These are phyloP conservation scores for Podaxis mareebaensis DNA, from an alignment of 768 basidiomycete species.

Conservation along the genomic window DNA sequence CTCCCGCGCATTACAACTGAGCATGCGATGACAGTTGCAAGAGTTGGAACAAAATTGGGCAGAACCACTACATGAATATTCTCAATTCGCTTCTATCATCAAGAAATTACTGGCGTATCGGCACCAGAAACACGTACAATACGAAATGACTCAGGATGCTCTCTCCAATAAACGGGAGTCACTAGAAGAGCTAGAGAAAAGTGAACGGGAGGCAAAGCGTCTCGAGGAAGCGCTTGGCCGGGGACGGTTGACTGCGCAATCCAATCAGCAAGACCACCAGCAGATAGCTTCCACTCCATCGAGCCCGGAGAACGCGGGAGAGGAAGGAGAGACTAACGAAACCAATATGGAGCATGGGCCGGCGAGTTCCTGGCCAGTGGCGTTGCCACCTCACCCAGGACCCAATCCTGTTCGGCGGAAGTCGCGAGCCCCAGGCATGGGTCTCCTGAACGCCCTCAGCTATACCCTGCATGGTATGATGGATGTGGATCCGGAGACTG, in stretches of 20 bases:
- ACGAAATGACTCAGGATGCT: conserved; percentile 93
- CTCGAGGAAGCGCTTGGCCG: conserved; percentile 84
- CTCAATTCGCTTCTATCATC: conserved; percentile 93
- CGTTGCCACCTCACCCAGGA: conserved; percentile 78
- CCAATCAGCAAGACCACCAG: conserved; percentile 18
- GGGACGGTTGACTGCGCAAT: conserved; percentile 37
- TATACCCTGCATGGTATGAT: conserved; percentile 98
- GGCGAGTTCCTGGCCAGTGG: conserved; percentile 40
- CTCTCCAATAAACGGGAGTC: conserved; percentile 83
- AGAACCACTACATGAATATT: conserved; percentile 94
- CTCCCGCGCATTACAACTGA: conserved; percentile 8
- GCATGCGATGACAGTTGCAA: conserved; percentile 61
- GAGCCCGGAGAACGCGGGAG: conserved; percentile 30
- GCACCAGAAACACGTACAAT: conserved; percentile 97
- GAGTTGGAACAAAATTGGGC: conserved; percentile 94
- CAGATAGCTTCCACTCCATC: conserved; percentile 22
- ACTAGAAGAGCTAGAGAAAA: conserved; percentile 89
- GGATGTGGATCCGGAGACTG: conserved; percentile 97
- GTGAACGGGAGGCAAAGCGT: conserved; percentile 86
- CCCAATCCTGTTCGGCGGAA: conserved; percentile 62
- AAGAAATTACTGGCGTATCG: conserved; percentile 92
- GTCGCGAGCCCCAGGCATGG: conserved; percentile 74
- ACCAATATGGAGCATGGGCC: conserved; percentile 25
- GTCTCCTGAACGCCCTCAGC: conserved; percentile 85
- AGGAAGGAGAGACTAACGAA: conserved; percentile 13